These are phyloP conservation scores for Aspergillus leporis DNA, from an alignment of 495 filamentous ascomycete genomes.

Conservation along the genomic window DNA sequence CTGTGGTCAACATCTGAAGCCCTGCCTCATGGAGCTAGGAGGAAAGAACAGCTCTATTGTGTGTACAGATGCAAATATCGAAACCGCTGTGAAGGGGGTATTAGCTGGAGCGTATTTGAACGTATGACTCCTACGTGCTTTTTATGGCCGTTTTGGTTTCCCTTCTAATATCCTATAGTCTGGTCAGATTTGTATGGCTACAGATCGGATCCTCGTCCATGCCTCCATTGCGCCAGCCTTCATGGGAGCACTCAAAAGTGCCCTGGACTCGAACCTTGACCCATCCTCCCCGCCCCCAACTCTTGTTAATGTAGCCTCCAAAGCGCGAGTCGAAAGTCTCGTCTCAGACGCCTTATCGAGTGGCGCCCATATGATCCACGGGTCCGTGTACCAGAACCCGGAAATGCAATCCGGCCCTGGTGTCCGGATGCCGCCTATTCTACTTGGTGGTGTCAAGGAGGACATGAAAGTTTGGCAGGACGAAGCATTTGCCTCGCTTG, in stretches of 20 bases:
- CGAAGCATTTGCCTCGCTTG: slow-evolving; percentile 78
- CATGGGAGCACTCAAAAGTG: slow-evolving; percentile 38
- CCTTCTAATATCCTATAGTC: slow-evolving; percentile 34
- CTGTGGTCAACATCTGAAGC: slow-evolving; percentile 57
- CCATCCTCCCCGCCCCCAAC: slow-evolving; percentile 51
- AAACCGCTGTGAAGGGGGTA: slow-evolving; percentile 50
- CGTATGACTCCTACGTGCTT: slow-evolving; percentile 31
- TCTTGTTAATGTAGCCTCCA: slow-evolving; percentile 60
- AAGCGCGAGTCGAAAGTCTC: slow-evolving; percentile 64
- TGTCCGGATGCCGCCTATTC: slow-evolving; percentile 67
- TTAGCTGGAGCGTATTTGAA: slow-evolving; percentile 52
- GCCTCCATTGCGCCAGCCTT: slow-evolving; percentile 64
- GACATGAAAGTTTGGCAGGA: slow-evolving; percentile 78
- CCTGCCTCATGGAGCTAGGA: slow-evolving; percentile 62
- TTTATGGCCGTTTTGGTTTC: background rate
- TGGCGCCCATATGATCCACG: slow-evolving; percentile 66
- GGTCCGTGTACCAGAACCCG: slow-evolving; percentile 32
- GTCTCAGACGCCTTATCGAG: slow-evolving; percentile 60
- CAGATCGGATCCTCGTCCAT: slow-evolving; percentile 83
- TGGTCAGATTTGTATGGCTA: slow-evolving; percentile 90
- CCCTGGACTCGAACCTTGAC: slow-evolving; percentile 47
- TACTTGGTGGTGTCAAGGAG: slow-evolving; percentile 64
- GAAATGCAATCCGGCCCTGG: slow-evolving; percentile 41
- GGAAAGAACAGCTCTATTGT: slow-evolving; percentile 63
- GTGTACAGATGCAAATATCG: slow-evolving; percentile 55